These are phyloP conservation scores for Lentinus polychrous DNA, from an alignment of 1,284 basidiomycete genomes.

Conservation along the genomic window DNA sequence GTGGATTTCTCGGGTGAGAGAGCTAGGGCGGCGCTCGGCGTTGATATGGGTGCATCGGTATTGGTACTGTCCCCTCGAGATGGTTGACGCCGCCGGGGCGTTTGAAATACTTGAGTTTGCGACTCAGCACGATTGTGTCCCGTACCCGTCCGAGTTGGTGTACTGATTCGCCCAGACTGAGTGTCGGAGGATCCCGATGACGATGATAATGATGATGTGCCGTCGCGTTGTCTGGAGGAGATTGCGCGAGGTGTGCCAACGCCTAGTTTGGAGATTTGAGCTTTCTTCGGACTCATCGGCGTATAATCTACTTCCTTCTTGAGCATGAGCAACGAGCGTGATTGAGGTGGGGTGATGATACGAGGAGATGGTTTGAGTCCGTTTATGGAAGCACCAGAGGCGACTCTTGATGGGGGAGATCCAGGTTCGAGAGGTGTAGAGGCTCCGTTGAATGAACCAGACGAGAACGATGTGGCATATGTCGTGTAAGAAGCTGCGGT, in stretches of 20 bases:
- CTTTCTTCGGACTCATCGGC: constrained; percentile 62
- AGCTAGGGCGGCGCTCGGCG: no score
- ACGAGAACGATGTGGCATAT: constrained; percentile 20
- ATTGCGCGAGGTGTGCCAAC: constrained; percentile 22
- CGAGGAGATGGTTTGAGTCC: constrained; percentile 17
- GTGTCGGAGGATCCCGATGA: constrained; percentile 8
- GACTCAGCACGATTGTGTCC: not conserved
- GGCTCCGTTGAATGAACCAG: constrained; percentile 7
- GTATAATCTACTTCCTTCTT: constrained; percentile 64
- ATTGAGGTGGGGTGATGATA: constrained; percentile 14
- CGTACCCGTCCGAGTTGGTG: not conserved
- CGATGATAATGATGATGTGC: constrained; percentile 3
- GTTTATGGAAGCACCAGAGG: constrained; percentile 7
- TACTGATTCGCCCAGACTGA: no score
- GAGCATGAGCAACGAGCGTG: constrained; percentile 51
- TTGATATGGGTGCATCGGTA: no score
- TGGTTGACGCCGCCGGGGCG: not conserved
- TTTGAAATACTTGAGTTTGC: constrained; percentile 2
- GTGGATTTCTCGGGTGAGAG: no score
- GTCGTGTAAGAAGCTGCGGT: constrained; percentile 22
- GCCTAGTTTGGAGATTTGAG: constrained; percentile 27
- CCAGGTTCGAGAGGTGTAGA: constrained; percentile 10
- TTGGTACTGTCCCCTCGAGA: no score
- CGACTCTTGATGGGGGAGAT: constrained; percentile 10
- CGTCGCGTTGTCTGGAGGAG: constrained; percentile 5